Base-by-base conservation (phyloP, 1,284 basidiomycete species). In the Vanrija humicola region DNA sequence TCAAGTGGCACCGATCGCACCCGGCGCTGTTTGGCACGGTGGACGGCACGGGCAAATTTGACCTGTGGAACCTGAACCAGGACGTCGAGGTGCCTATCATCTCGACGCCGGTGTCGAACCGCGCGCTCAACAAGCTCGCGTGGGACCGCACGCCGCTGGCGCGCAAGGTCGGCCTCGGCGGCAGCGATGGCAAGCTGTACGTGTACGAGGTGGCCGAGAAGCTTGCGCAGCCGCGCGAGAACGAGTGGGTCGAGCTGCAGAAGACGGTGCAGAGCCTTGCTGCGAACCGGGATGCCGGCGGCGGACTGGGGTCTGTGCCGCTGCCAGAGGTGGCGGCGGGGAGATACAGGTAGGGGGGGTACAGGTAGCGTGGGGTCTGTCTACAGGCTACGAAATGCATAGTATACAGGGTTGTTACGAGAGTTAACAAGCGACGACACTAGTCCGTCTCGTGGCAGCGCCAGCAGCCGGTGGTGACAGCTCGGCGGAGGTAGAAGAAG, bases 131-230 rank as follows among this genome's bases (percentile, higher is more conserved):
- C 80, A 98, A 97, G 77, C 75, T 98, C 23, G 84, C 88, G 58
- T 99, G 94, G 93, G 92, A 98, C 68, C 81, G 83, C 54, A 89
- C 73, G 87, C 91, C 63, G 87, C 89, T 4, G 14, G 60, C 65
- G 1, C 84, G 88, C 40, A 85, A 90, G 46, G 88, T 84, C 3
- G 95, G 89, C 0, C 76, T 95, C 38, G 96, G 93, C 25, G 90
- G 90, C 14, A 89, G 89, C 62, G 94, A 98, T 63, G 96, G 96
- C 19, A 86, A 84, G 59, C 76, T 98, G 54, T 95, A 96, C 75
- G 83, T 98, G 40, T 97, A 96, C 74, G 93, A 95, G 68, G 85
- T 95, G 60, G 89, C 90, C n/a, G 91, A 95, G 68, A 86, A 88
- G 81, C 85, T 84, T 2, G 81, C 88, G 18, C 50, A 54, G 39